Evolutionary conservation across 2,329 filamentous ascomycete species (phyloP).

Genomic region (Lasiodiplodia hormozganensis): DNA sequence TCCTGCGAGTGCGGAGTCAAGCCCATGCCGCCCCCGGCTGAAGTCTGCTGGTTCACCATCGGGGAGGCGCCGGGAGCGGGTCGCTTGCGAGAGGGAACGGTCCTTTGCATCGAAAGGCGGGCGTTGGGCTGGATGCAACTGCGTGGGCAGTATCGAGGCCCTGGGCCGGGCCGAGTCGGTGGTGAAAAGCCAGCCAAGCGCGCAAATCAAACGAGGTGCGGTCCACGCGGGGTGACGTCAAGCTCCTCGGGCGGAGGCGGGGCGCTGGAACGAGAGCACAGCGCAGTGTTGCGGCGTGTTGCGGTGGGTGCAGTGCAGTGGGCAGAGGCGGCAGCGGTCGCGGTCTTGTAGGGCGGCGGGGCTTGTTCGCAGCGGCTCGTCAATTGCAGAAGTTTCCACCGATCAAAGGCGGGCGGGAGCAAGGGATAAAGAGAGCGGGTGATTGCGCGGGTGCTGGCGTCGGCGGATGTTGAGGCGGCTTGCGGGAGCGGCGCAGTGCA

Average conservation of each 20-base stretch:
- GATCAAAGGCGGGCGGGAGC: neutral
- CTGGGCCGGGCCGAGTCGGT: slow-evolving; percentile 20
- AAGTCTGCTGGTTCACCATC: slow-evolving; percentile 59
- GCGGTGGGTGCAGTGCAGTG: neutral
- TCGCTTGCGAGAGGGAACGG: slow-evolving; percentile 66
- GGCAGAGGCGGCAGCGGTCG: neutral
- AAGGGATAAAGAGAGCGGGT: slow-evolving; percentile 8
- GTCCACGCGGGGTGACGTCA: neutral
- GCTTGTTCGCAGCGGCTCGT: slow-evolving; percentile 6
- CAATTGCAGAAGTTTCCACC: slow-evolving; percentile 22
- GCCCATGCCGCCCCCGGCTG: slow-evolving; percentile 41
- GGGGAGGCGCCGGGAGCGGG: slow-evolving; percentile 75
- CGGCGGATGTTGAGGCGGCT: neutral
- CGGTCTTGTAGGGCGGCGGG: slow-evolving; percentile 22
- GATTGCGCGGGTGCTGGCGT: neutral
- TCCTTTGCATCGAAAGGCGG: slow-evolving; percentile 18
- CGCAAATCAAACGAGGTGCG: slow-evolving; percentile 10
- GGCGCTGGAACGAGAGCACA: neutral
- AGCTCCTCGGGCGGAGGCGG: neutral
- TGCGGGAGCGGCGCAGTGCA: slow-evolving; percentile 14
- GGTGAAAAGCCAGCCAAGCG: slow-evolving; percentile 22
- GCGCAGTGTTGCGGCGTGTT: neutral
- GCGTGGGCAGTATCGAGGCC: slow-evolving; percentile 16
- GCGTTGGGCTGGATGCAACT: slow-evolving; percentile 8
- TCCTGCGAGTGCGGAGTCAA: slow-evolving; percentile 14